A percentile compares a stretch with the other conserved stretches of the same genome.
These are phyloP conservation scores for Suillus placidus DNA, from an alignment of 768 basidiomycete species.

Conservation along the genomic window DNA sequence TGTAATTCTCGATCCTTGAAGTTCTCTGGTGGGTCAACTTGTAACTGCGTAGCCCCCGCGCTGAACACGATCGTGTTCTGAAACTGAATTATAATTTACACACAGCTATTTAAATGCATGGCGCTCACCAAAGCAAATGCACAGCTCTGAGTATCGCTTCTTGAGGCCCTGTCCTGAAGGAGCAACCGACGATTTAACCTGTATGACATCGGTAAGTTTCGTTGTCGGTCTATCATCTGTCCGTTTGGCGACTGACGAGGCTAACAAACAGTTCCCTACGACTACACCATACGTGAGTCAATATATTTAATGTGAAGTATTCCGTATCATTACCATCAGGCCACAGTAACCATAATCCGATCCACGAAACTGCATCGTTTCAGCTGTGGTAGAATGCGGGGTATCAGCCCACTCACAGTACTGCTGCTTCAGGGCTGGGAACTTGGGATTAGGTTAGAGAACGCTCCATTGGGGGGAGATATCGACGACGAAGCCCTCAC, in stretches of 20 bases:
- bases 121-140: not conserved
- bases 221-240: not conserved
- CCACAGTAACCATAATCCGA: not conserved
- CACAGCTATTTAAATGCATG: not conserved
- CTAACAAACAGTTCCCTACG: not conserved
- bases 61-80: not conserved
- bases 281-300: not conserved
- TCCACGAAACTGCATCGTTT: not conserved
- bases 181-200: conserved; percentile 4
- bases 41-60: not conserved
- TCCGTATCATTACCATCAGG: not conserved
- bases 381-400: not conserved
- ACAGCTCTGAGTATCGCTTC: not conserved
- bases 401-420: not conserved
- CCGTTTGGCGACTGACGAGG: conserved; percentile 1
- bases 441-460: not conserved
- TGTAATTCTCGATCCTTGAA: not conserved
- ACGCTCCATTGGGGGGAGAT: not conserved
- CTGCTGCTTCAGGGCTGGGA: not conserved
- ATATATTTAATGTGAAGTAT: not conserved
- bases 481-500: not conserved
- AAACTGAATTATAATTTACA: not conserved
- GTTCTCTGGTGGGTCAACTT: not conserved
- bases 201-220: not conserved
- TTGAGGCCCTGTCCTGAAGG: not conserved